Evolutionary conservation across 2,329 filamentous ascomycete genomes (phyloP).

Genomic region (Escovopsis weberi): DNA sequence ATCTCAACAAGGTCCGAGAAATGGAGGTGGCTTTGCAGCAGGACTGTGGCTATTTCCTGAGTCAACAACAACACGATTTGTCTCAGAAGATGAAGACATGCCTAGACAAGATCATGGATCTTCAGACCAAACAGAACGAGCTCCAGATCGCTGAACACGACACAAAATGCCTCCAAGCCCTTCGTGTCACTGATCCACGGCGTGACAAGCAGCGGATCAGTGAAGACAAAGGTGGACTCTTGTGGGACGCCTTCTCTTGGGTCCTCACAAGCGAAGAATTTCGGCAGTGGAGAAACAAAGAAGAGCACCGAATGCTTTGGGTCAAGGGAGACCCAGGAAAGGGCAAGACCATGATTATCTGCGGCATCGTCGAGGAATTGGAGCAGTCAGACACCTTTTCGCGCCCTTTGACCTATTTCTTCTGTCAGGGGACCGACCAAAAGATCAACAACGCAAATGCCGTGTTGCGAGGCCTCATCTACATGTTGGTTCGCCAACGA

Average conservation of each 20-base stretch:
- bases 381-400: not conserved
- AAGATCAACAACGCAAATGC: slow-evolving; percentile 23
- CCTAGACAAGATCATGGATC: not conserved
- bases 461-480: slow-evolving; percentile 29
- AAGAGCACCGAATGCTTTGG: slow-evolving; percentile 18
- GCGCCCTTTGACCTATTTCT: slow-evolving; percentile 5
- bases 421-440: slow-evolving; percentile 9
- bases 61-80: not conserved
- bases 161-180: slow-evolving; percentile 4
- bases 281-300: slow-evolving; percentile 4
- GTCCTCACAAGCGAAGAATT: slow-evolving; percentile 16
- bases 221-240: slow-evolving; percentile 18
- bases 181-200: slow-evolving; percentile 14
- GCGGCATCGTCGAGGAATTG: slow-evolving; percentile 16
- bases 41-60: slow-evolving; percentile 6
- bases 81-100: not conserved
- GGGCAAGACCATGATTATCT: slow-evolving; percentile 30
- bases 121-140: not conserved
- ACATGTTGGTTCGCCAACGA: slow-evolving; percentile 20
- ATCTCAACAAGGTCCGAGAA: slow-evolving; percentile 14
- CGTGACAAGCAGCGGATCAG: slow-evolving; percentile 21
- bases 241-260: slow-evolving; percentile 20
- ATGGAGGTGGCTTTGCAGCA: slow-evolving; percentile 11
- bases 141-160: no score
- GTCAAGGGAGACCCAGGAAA: slow-evolving; percentile 25